Conservation (phyloP, 495 filamentous ascomycete species). For the Aspergillus sclerotiicarbonarius region DNA sequence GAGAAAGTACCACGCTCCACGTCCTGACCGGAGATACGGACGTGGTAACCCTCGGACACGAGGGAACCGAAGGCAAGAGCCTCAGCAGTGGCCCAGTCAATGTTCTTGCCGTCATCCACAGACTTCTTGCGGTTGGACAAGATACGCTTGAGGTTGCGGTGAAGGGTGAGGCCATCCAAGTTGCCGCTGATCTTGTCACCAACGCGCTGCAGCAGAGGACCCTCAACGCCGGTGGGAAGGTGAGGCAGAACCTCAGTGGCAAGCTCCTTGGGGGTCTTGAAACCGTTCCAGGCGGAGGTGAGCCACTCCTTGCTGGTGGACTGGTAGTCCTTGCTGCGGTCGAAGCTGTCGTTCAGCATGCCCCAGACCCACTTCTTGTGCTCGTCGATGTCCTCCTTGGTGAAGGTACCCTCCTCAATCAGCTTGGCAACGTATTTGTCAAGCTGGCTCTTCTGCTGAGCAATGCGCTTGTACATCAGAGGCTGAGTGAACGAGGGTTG, state of each 20-base stretch:
- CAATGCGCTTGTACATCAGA: constrained; percentile 97
- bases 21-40: constrained; percentile 96
- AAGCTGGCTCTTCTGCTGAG: constrained; percentile 72
- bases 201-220: constrained; percentile 70
- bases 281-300: constrained; percentile 97
- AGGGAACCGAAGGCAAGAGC: constrained; percentile 92
- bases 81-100: constrained; percentile 97
- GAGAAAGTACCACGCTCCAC: constrained; percentile 99
- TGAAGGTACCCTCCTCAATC: constrained; percentile 86
- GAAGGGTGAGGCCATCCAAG: constrained; percentile 82
- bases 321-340: constrained; percentile 95
- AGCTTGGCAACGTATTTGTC: constrained; percentile 88
- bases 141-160: constrained; percentile 97
- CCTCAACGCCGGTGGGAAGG: constrained; percentile 76
- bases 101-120: constrained; percentile 86
- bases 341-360: constrained; percentile 96
- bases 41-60: constrained; percentile 89
- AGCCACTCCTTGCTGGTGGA: constrained; percentile 97
- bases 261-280: constrained; percentile 98
- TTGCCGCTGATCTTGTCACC: constrained; percentile 69
- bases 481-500: constrained; percentile 99
- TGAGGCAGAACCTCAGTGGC: constrained; percentile 93
- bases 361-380: constrained; percentile 99
- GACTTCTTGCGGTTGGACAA: constrained; percentile 85
- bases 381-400: constrained; percentile 96